Conservation (phyloP, 2,329 filamentous ascomycete genomes). For the Aspergillus phoenicis region DNA sequence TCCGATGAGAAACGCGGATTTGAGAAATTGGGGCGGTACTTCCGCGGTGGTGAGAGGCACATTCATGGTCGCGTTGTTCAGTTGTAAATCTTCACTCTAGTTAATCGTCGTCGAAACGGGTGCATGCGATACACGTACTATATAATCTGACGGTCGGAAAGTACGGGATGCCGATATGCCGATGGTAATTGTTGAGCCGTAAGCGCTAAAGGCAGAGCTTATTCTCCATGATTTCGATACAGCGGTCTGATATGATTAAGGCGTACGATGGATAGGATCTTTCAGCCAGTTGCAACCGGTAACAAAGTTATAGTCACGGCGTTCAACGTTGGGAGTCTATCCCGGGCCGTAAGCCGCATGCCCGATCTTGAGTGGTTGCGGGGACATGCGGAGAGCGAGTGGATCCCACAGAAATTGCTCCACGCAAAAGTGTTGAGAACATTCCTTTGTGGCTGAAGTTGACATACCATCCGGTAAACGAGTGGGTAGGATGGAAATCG, state of each 20-base stretch:
- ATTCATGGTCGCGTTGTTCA: neutral
- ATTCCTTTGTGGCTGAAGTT: neutral
- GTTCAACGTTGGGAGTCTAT: neutral
- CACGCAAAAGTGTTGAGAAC: neutral
- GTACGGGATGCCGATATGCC: neutral
- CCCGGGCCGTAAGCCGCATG: neutral
- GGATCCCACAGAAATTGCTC: neutral
- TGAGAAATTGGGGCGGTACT: neutral
- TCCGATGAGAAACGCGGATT: neutral
- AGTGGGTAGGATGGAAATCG: too few relatives aligned
- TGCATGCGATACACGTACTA: too few relatives aligned
- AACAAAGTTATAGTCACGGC: neutral
- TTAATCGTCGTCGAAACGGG: too few relatives aligned
- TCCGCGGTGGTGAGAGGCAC: neutral
- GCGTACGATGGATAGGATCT: neutral
- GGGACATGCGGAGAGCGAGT: neutral
- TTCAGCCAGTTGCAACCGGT: neutral
- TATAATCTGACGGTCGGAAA: neutral
- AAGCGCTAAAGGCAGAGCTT: neutral
- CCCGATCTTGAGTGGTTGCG: neutral
- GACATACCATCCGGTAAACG: too few relatives aligned
- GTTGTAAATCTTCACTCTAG: neutral
- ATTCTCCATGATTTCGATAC: neutral
- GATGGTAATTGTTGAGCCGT: neutral
- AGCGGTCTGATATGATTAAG: too few relatives aligned